Base-by-base conservation (phyloP, 495 filamentous ascomycete species). In the Opeltia flavorubescens region DNA sequence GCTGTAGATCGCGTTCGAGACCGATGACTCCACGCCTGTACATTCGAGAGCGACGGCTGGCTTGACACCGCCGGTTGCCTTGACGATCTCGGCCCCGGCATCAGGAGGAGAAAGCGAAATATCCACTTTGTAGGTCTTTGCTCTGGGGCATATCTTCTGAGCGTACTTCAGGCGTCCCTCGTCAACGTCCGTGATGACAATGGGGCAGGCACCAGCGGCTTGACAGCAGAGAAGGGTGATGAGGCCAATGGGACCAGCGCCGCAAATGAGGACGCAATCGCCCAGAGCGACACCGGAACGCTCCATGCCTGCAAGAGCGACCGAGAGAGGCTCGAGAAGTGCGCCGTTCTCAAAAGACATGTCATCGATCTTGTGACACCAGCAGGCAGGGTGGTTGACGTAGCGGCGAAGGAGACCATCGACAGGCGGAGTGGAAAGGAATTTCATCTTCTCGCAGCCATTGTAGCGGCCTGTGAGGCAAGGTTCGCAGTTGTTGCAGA, bases 41-140 rank as follows among this genome's bases (percentile, higher is more conserved):
- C 87, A 84, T 63, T 95, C 89, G 49, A 95, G 85, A 11, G 81
- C 81, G 11, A 78, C 75, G 63, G 93, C 81, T 3, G 79, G 82
- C 1, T 86, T 85, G 27, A 46, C 43, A 20, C 43, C 50, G 2
- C 59, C 58, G 0, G 66, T 74, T 1, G 82, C 60, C 1, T 65
- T 69, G 43, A 69, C 65, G 50, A 84, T 75, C 29, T 78, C 61
- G 34, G 56, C 48, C 17, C 70, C 72, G 1, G 83, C 80, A 55
- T 84, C 79, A 52, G 74, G 72, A 1, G 74, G 63, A 11, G 68
- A 47, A n/a, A 79, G 68, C 41, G 68, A 65, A 26, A 59, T 50
- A 53, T 74, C 67, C 17, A 75, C 75, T 6, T 72, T 61, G 63
- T 84, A 86, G 0, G 72, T 71, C 51, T 77, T 70, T 0, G 83